These are phyloP conservation scores for Pogostemon cablin DNA, from an alignment of 257 asterid genomes.

Conservation along the genomic window DNA sequence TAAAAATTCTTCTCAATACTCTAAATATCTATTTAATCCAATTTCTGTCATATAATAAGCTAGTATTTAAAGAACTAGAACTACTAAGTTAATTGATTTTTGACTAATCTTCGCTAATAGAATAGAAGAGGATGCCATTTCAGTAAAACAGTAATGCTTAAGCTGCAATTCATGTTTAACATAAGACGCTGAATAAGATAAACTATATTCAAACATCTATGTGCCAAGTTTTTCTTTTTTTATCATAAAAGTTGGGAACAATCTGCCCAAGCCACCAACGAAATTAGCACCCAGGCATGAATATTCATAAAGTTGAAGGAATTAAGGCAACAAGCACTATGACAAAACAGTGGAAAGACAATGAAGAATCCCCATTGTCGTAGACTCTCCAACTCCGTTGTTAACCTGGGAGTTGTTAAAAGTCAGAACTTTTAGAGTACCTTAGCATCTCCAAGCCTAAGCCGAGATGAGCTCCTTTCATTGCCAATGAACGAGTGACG, in stretches of 20 bases:
- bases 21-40: background rate
- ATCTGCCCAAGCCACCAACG: constrained; percentile 56
- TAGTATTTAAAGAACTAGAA: background rate
- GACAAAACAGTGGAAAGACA: too few species aligned
- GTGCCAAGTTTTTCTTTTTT: constrained; percentile 36
- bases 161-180: constrained; percentile 41
- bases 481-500: constrained; percentile 94
- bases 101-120: constrained; percentile 21
- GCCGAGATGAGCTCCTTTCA: constrained; percentile 92
- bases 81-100: constrained; percentile 4
- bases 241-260: constrained; percentile 42
- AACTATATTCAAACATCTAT: constrained; percentile 54
- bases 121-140: constrained; percentile 27
- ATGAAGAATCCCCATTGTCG: too few species aligned
- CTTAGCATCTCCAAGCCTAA: constrained; percentile 94
- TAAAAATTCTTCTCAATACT: constrained; percentile 18
- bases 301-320: constrained; percentile 42
- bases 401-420: too few species aligned
- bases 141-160: constrained; percentile 23
- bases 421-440: constrained; percentile 38
- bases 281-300: constrained; percentile 49
- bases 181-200: constrained; percentile 39
- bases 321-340: constrained; percentile 36
- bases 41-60: background rate
- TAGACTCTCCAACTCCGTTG: too few species aligned